Evolutionary conservation across 805 yeast genomes (phyloP).

Genomic region (Grigorovia humatica): DNA sequence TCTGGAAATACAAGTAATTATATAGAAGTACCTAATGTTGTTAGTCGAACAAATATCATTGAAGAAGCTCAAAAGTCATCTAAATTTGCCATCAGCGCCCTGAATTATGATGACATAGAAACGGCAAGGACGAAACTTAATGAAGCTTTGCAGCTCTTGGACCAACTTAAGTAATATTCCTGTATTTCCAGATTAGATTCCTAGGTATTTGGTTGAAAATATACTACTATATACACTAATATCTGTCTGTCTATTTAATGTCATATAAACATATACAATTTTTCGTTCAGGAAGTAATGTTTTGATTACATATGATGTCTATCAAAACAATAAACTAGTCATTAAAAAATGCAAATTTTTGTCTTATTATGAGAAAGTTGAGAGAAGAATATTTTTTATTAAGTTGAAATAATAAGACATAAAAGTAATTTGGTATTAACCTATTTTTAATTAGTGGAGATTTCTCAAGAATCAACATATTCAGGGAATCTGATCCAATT

Average conservation of each 20-base stretch:
- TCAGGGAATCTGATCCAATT: too few species aligned
- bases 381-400: constrained; percentile 4
- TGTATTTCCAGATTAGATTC: neutral
- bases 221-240: neutral
- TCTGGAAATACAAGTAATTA: too few species aligned
- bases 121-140: constrained; percentile 58
- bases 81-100: constrained; percentile 67
- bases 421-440: neutral
- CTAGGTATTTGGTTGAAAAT: constrained; percentile 1
- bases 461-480: neutral
- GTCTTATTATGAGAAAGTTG: neutral
- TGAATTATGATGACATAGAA: constrained; percentile 61
- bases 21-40: constrained; percentile 32
- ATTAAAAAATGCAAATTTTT: too few species aligned
- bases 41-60: constrained; percentile 47
- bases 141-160: constrained; percentile 39
- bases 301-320: neutral
- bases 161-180: neutral
- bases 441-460: too few species aligned
- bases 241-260: too few species aligned
- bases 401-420: constrained; percentile 5
- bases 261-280: neutral
- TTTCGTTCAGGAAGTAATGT: neutral
- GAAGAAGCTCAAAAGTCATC: constrained; percentile 57
- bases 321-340: neutral